A percentile compares a stretch with the other conserved stretches of the same genome.
Conservation (phyloP, 1,284 basidiomycete genomes). For the Pseudozyma sp. region DNA sequence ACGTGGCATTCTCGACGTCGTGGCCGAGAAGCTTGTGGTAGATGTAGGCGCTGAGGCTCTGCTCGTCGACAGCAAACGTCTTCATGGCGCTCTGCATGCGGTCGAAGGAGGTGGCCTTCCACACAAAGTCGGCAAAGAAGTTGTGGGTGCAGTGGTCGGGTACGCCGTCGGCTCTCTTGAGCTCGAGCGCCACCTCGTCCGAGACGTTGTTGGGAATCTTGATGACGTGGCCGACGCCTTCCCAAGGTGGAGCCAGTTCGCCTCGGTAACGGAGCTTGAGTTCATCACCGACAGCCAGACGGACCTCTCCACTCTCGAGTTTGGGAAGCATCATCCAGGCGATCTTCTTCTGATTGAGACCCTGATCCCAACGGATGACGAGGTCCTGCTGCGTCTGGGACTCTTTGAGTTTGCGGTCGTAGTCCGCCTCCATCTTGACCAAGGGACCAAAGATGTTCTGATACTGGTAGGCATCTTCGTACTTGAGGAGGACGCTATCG, state of each 20-base stretch:
- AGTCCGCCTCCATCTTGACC: slow-evolving; percentile 99
- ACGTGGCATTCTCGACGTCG: slow-evolving; percentile 88
- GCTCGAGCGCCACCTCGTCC: slow-evolving; percentile 95
- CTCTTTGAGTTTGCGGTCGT: slow-evolving; percentile 97
- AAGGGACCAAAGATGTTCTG: slow-evolving; percentile 98
- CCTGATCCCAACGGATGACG: slow-evolving; percentile 94
- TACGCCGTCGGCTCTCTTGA: slow-evolving; percentile 90
- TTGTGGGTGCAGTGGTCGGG: slow-evolving; percentile 93
- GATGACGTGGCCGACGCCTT: slow-evolving; percentile 96
- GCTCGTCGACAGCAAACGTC: slow-evolving; percentile 98
- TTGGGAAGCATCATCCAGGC: slow-evolving; percentile 97
- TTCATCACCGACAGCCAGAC: slow-evolving; percentile 96
- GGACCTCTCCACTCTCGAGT: slow-evolving; percentile 96
- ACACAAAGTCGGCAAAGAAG: slow-evolving; percentile 96
- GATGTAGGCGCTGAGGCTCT: slow-evolving; percentile 98
- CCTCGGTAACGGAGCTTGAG: slow-evolving; percentile 89
- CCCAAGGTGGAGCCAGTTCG: slow-evolving; percentile 83
- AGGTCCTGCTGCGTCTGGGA: slow-evolving; percentile 98
- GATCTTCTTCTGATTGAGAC: slow-evolving; percentile 95
- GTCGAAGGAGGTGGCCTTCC: slow-evolving; percentile 99
- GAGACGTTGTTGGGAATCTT: slow-evolving; percentile 99
- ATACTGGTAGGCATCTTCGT: slow-evolving; percentile 99
- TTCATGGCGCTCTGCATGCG: slow-evolving; percentile 99
- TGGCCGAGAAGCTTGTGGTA: slow-evolving; percentile 98
- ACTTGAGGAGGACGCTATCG: slow-evolving; percentile 83